Evolutionary conservation across 768 basidiomycete genomes (phyloP), one percentile per base, ranked within the genome.

Genomic region (Cyclocybe cylindracea): DNA sequence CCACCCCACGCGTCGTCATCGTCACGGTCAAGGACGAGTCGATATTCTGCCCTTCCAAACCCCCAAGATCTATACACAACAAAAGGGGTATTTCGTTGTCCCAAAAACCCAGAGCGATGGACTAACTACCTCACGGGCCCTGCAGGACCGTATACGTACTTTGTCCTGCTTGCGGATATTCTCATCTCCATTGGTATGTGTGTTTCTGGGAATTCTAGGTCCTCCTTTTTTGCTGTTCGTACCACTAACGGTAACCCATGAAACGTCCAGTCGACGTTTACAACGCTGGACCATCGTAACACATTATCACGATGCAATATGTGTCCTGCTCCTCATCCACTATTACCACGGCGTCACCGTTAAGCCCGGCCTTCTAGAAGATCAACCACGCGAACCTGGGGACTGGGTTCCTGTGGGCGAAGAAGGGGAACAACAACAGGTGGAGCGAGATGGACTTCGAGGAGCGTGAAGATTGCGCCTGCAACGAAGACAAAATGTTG

Each of bases 271-370:
- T 96, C 66, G 85, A 89, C 39, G 83, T 94, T 29, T 1, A 16
- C 16, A 16, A 16, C 1, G 79, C 91, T 0, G 74, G 72, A 7
- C 76, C 93, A 6, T 75, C 82, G 3, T 80, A 68, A 53, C 83
- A 82, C 10, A 70, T 84, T 59, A 51, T 92, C 3, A 76, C 81
- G 7, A 71, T 84, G 5, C 91, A 1, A 62, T 84, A 50, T 92
- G 90, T 69, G 40, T 82, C n/a, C 74, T 94, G 39, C 66, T 96
- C 33, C 78, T 83, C 60, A 73, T 70, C 51, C 92, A 97, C 64
- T 98, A 99, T 67, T 97, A 86, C 69, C 86, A 85, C 55, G 93
- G 85, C 39, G 86, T 90, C 62, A 89, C 86, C 2, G 78, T 91
- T 1, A 69, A 75, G 0, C 94, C 97, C 0, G 97, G 97, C 1